Base-by-base conservation (phyloP, 345 rosid genomes). In the Lepidium aucheri region DNA sequence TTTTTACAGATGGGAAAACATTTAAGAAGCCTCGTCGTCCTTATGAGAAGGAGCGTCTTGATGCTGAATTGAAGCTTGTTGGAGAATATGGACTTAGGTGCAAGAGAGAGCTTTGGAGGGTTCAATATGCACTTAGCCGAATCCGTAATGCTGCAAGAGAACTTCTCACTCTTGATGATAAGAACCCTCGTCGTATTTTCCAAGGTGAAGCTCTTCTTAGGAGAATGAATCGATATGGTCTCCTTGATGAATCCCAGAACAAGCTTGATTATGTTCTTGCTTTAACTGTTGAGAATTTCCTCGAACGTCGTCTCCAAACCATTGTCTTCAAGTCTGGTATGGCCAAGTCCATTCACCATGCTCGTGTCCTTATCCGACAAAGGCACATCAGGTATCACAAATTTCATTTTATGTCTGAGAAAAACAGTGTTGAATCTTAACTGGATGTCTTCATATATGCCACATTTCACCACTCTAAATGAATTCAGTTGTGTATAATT, bases 321-420 rank as follows among this genome's bases (percentile, higher is more conserved):
- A 60, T 79, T 13, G 77, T 79, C 13, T 75, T 79, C 67, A 78
- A 78, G 72, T 69, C 85, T 42, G 87, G 87, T 36, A 82, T 85
- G 87, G 87, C 87, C 0, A 83, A 85, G 73, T 83, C 87, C 0
- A 85, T 85, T 58, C 87, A 85, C 65, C 87, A 81, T 40, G 85
- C 87, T 4, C 70, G 90, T 47, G 83, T 85, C 15, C 85, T 85
- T 40, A 85, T 81, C 36, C 80, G 82, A 51, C 86, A 85, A 66
- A 85, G 76, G 67, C 86, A 85, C 45, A 80, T 85, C 64, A 83
- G 83, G 88, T 83, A 49, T 55, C 26, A 6, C 0, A 28, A 34
- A 5, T 11, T 36, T 8, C 22, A 2, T 7, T 35, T 24, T 22
- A 56, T 7, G 12, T 35, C 6, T 2, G 11, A 1, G 12, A 39